Percentiles rank a stretch among this genome's conserved stretches.
These are phyloP conservation scores for Dothidotthia symphoricarpi DNA, from an alignment of 2,329 filamentous ascomycete species.

Conservation along the genomic window DNA sequence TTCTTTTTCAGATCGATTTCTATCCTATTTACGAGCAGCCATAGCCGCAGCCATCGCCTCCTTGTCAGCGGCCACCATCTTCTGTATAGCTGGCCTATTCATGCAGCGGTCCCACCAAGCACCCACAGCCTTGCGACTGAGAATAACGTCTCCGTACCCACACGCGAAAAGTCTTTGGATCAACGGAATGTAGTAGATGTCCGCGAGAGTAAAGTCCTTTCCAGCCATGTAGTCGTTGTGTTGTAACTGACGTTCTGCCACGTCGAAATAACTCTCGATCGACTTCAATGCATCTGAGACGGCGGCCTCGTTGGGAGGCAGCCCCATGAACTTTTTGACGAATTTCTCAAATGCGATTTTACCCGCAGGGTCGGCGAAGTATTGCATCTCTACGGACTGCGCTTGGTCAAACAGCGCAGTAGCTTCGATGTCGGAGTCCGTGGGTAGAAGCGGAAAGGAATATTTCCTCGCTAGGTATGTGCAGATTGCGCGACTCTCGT, in stretches of 20 bases:
- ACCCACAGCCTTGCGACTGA: constrained; percentile 14
- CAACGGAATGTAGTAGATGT: constrained; percentile 52
- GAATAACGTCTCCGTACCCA: constrained; percentile 14
- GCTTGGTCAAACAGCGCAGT: constrained; percentile 49
- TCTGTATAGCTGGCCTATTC: constrained; percentile 16
- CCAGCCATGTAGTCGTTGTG: constrained; percentile 49
- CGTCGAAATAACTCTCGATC: constrained; percentile 47
- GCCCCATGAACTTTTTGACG: constrained; percentile 46
- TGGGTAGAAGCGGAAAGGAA: constrained; percentile 47
- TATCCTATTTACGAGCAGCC: constrained; percentile 7
- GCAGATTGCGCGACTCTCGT: constrained; percentile 50
- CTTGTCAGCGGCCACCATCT: constrained; percentile 15
- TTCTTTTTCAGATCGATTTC: too few relatives aligned
- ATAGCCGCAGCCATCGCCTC: constrained; percentile 11
- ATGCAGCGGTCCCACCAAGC: constrained; percentile 21
- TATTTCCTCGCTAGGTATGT: constrained; percentile 50
- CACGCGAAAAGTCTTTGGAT: constrained; percentile 44
- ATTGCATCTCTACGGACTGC: constrained; percentile 43
- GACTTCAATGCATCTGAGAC: constrained; percentile 41
- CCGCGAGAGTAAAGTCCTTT: constrained; percentile 45
- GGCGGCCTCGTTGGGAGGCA: constrained; percentile 44
- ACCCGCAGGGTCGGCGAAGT: constrained; percentile 47
- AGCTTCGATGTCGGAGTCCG: constrained; percentile 42
- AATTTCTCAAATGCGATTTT: constrained; percentile 49
- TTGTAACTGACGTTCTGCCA: constrained; percentile 44